Percentiles rank a stretch among this genome's conserved stretches.
These are phyloP conservation scores for Lecanosticta acicola DNA, from an alignment of 2,329 filamentous ascomycete species.

Conservation along the genomic window DNA sequence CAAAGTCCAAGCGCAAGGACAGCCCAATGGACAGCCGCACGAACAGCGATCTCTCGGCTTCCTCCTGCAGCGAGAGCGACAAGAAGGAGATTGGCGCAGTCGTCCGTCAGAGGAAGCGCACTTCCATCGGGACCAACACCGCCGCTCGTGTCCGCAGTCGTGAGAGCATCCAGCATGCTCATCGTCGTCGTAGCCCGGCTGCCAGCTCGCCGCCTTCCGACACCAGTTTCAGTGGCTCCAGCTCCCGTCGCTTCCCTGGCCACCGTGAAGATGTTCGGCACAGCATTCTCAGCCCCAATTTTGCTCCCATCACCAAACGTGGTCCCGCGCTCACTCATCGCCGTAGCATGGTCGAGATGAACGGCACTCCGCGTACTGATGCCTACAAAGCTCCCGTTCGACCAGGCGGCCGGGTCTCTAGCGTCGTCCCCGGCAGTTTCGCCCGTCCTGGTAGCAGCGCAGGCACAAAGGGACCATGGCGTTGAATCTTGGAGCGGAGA, in stretches of 20 bases:
- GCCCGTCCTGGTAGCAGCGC: background rate
- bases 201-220: conserved; percentile 48
- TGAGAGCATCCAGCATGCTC: conserved; percentile 26
- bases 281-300: conserved; percentile 56
- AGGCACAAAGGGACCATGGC: background rate
- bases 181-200: conserved; percentile 54
- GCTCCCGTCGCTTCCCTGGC: conserved; percentile 62
- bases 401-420: conserved; percentile 6
- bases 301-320: conserved; percentile 52
- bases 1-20: background rate
- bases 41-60: conserved; percentile 22
- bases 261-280: conserved; percentile 48
- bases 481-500: no score
- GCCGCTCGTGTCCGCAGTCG: conserved; percentile 26
- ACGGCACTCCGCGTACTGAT: conserved; percentile 2
- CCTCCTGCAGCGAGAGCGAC: conserved; percentile 24
- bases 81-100: conserved; percentile 38
- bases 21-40: conserved; percentile 6
- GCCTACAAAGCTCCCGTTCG: background rate
- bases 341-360: conserved; percentile 19
- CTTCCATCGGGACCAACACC: conserved; percentile 35
- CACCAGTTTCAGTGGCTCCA: conserved; percentile 59
- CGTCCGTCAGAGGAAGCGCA: conserved; percentile 45
- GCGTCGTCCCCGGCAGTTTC: conserved; percentile 8
- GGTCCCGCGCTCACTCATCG: conserved; percentile 11